phyloP scores from a whole-genome alignment of 1,284 basidiomycete species.

The Irpex rosettiformis region DNA sequence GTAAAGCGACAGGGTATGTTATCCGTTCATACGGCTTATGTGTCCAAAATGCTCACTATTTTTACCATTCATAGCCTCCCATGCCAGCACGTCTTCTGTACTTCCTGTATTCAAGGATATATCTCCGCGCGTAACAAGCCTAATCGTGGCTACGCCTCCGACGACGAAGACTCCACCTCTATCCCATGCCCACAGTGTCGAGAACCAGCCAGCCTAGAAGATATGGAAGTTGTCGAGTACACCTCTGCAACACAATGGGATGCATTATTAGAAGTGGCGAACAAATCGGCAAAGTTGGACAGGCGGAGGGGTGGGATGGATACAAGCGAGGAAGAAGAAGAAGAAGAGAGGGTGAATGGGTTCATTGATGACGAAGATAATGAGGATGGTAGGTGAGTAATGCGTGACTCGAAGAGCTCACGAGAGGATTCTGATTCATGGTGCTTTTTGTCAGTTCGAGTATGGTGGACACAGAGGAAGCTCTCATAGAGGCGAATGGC shows the following conservation, averaged over 20 bases:
- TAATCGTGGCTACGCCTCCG: not conserved
- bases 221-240: slow-evolving; percentile 37
- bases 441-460: not conserved
- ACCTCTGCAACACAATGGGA: slow-evolving; percentile 50
- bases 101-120: slow-evolving; percentile 30
- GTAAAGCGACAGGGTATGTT: slow-evolving; percentile 31
- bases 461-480: not conserved
- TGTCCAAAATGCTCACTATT: not conserved
- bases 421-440: no score
- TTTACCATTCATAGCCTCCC: slow-evolving; percentile 28
- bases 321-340: slow-evolving; percentile 39
- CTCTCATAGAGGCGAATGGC: not conserved
- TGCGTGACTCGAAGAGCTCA: no score
- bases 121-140: not conserved
- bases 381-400: slow-evolving; percentile 14
- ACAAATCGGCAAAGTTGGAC: slow-evolving; percentile 38
- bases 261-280: slow-evolving; percentile 38
- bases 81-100: slow-evolving; percentile 43
- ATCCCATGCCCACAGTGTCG: slow-evolving; percentile 43
- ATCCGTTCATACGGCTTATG: not conserved
- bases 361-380: slow-evolving; percentile 36
- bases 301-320: slow-evolving; percentile 32
- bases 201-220: slow-evolving; percentile 27
- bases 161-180: slow-evolving; percentile 20
- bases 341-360: slow-evolving; percentile 23